Conservation (phyloP, 2,329 filamentous ascomycete genomes). For the Ascochyta pisi region DNA sequence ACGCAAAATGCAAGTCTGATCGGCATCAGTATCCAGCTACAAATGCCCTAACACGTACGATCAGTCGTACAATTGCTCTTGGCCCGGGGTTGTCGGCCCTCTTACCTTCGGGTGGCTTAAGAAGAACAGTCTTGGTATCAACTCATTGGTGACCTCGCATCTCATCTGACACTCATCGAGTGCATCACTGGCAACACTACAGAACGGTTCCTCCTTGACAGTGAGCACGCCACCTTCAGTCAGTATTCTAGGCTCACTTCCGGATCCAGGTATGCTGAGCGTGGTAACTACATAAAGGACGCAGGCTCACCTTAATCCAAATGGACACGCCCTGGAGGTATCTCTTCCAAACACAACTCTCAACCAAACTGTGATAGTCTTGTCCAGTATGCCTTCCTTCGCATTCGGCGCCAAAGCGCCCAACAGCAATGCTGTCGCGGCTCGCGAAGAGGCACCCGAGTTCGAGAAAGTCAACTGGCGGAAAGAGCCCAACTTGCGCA, state of each 20-base stretch:
- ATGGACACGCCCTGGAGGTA: conserved; percentile 23
- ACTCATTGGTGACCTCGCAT: conserved; percentile 24
- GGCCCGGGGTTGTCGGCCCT: conserved; percentile 32
- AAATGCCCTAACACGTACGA: conserved; percentile 6
- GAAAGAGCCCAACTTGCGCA: conserved; percentile 62
- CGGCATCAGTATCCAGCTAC: conserved; percentile 16
- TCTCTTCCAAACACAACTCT: conserved; percentile 6
- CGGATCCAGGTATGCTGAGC: conserved; percentile 10
- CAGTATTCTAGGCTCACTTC: conserved; percentile 6
- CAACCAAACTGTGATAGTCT: background rate
- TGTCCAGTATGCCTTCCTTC: conserved; percentile 14
- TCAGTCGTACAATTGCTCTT: conserved; percentile 21
- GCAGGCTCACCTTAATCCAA: conserved; percentile 18
- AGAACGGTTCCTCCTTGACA: conserved; percentile 21
- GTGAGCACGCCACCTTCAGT: conserved; percentile 5
- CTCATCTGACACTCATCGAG: conserved; percentile 22
- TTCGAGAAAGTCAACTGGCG: conserved; percentile 62
- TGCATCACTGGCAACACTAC: conserved; percentile 23
- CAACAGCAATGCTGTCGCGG: conserved; percentile 33
- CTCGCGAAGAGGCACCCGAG: conserved; percentile 57
- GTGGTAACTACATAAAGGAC: conserved; percentile 29
- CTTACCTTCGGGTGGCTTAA: conserved; percentile 31
- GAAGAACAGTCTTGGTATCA: conserved; percentile 16
- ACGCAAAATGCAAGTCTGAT: conserved; percentile 17
- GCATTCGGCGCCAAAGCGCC: conserved; percentile 22